Conservation (phyloP, 2,329 filamentous ascomycete genomes). For the Albifimbria verrucaria region DNA sequence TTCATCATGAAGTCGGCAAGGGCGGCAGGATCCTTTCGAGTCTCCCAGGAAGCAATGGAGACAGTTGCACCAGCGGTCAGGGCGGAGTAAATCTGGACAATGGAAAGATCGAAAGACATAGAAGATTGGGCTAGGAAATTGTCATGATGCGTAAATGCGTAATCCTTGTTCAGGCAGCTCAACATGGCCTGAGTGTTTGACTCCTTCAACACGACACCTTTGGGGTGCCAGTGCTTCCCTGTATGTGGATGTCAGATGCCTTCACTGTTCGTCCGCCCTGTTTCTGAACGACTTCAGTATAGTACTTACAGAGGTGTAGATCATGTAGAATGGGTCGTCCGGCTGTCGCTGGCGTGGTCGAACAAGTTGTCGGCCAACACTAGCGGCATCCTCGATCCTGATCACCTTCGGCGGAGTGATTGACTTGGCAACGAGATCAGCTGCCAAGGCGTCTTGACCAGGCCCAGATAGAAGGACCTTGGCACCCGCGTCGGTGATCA, state of each 20-base stretch:
- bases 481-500: conserved; percentile 16
- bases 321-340: conserved; percentile 20
- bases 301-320: conserved; percentile 19
- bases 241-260: conserved; percentile 5
- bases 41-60: conserved; percentile 17
- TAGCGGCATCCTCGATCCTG: conserved; percentile 14
- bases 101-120: conserved; percentile 19
- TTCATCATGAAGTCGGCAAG: conserved; percentile 20
- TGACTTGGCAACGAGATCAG: conserved; percentile 11
- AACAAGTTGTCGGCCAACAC: conserved; percentile 8
- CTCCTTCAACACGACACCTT: conserved; percentile 20
- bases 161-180: conserved; percentile 17
- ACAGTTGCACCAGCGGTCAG: conserved; percentile 18
- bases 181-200: conserved; percentile 22
- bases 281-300: background rate
- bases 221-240: conserved; percentile 22
- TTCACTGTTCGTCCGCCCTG: background rate
- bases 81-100: conserved; percentile 18
- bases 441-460: conserved; percentile 13
- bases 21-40: conserved; percentile 17
- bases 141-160: conserved; percentile 13
- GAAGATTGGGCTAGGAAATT: conserved; percentile 19
- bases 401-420: conserved; percentile 11
- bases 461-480: conserved; percentile 15
- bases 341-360: conserved; percentile 10